These are phyloP conservation scores for Lactarius pseudohatsudake DNA, from an alignment of 768 basidiomycete species.

Conservation along the genomic window DNA sequence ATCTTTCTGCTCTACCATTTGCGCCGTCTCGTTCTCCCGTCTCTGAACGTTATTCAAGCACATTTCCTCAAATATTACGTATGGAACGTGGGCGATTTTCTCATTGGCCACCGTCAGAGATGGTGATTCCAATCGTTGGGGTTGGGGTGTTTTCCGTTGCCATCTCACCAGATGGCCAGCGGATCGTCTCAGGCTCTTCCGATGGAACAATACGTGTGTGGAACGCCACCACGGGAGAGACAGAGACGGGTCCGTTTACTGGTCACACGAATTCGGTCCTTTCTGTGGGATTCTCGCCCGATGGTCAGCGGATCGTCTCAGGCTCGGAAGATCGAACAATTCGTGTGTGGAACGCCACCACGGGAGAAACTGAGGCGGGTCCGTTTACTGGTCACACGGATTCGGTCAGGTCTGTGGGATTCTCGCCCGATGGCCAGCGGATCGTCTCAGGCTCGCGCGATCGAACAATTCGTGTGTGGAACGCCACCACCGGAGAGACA, in stretches of 20 bases:
- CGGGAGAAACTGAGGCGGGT: too few species aligned
- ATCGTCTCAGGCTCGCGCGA: neutral
- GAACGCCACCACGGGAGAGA: neutral
- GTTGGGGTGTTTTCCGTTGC: neutral
- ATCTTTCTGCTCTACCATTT: neutral
- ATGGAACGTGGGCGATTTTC: too few species aligned
- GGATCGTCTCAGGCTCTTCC: constrained; percentile 10
- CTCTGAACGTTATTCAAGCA: neutral
- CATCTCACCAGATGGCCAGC: constrained; percentile 21
- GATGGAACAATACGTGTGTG: constrained; percentile 7
- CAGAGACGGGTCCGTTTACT: neutral
- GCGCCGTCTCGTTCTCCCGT: neutral
- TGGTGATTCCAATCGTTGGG: neutral
- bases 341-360: too few species aligned
- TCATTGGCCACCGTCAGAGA: neutral
- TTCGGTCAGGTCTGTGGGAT: too few species aligned
- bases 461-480: neutral
- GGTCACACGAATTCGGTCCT: neutral
- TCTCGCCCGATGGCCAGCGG: too few species aligned
- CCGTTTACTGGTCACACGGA: too few species aligned
- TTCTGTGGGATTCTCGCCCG: neutral
- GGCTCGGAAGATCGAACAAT: too few species aligned
- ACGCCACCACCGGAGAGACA: neutral
- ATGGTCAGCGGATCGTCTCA: too few species aligned
- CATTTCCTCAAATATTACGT: neutral